Evolutionary conservation across 495 filamentous ascomycete genomes (phyloP), one percentile per base, ranked within the genome.

Genomic region (Penicillium roqueforti): DNA sequence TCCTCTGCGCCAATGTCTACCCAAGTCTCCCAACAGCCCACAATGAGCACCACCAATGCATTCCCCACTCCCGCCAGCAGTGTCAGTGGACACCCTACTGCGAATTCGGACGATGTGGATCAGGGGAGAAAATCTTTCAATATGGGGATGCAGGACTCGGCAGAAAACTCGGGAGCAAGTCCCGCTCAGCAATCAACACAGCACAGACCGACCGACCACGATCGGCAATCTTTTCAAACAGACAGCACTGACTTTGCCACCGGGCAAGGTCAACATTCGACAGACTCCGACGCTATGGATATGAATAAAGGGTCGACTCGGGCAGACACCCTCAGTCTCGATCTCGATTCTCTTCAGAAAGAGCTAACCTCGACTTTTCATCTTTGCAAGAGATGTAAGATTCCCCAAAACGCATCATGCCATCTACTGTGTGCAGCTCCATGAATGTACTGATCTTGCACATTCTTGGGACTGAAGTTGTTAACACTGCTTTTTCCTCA

Each of bases 331-430:
- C 55, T 60, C 51, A 63, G 67, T 48, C 60, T 66, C 41, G 68
- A 68, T 47, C 49, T 78, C 48, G 75, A 76, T 47, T 73, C 71
- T 42, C 63, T 78, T 57, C 73, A 78, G 57, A 72, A 73, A 51
- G 65, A 77, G 41, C 68, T 78, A 42, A 68, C 69, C 43, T 70
- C 70, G 62, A 70, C 75, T 63, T 78, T 74, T 61, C 75, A 76
- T 71, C 69, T 78, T 56, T 76, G 74, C 69, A 78, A 76, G 68
- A 74, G 66, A 61, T 71, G 75, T 78, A 77, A 76, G 75, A 68
- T 57, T 45, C 67, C 75, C 73, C 61, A 53, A 66, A 50, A 62
- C 59, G 57, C 65, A 64, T 62, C 55, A 49, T 54, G 58, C 53
- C 59, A 65, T 55, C 55, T 50, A 34, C 45, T 49, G 45, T 44